Evolutionary conservation across 495 filamentous ascomycete genomes (phyloP).

Genomic region (Lophiostoma macrostomum): DNA sequence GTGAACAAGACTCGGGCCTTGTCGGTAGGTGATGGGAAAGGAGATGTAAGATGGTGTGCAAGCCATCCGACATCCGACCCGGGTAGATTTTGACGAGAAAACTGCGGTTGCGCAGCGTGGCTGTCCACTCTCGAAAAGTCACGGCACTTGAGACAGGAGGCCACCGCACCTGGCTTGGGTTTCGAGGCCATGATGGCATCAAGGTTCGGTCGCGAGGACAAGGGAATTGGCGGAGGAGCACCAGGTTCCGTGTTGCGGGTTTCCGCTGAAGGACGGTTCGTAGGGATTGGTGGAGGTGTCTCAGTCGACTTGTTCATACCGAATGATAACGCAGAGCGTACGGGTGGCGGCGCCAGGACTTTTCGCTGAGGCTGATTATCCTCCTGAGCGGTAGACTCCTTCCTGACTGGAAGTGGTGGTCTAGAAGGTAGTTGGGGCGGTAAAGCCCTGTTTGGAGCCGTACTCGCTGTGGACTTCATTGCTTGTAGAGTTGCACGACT

Average conservation of each 20-base stretch:
- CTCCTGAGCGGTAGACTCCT: neutral
- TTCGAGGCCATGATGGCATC: slow-evolving; percentile 55
- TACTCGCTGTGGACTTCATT: slow-evolving; percentile 15
- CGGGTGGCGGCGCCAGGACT: slow-evolving; percentile 11
- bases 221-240: slow-evolving; percentile 54
- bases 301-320: slow-evolving; percentile 41
- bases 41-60: slow-evolving; percentile 69
- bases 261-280: slow-evolving; percentile 20
- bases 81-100: slow-evolving; percentile 67
- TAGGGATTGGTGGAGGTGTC: slow-evolving; percentile 35
- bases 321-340: slow-evolving; percentile 40
- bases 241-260: slow-evolving; percentile 1
- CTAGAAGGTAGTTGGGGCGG: slow-evolving; percentile 24
- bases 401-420: slow-evolving; percentile 23
- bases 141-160: slow-evolving; percentile 70
- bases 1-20: slow-evolving; percentile 90
- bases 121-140: slow-evolving; percentile 80
- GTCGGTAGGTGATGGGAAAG: slow-evolving; percentile 78
- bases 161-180: slow-evolving; percentile 41
- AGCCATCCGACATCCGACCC: slow-evolving; percentile 65
- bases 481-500: slow-evolving; percentile 19
- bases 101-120: slow-evolving; percentile 73
- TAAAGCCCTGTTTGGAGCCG: slow-evolving; percentile 3
- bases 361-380: slow-evolving; percentile 9
- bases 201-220: slow-evolving; percentile 57